phyloP scores from a whole-genome alignment of 2,329 filamentous ascomycete species.

The Macrophomina phaseolina region DNA sequence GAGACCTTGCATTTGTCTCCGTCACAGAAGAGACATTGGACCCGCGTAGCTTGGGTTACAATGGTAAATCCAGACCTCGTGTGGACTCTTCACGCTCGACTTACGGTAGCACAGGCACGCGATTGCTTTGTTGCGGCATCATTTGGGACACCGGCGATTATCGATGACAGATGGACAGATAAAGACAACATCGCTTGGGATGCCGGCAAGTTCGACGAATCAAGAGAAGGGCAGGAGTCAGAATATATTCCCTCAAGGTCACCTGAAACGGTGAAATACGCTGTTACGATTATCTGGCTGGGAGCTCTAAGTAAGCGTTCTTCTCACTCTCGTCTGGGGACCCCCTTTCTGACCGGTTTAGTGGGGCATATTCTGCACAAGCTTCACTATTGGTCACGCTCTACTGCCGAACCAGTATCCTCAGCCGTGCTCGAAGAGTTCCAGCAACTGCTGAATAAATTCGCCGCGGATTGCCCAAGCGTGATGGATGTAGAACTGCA shows the following conservation, averaged over 20 bases:
- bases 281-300: not conserved
- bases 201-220: slow-evolving; percentile 6
- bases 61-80: not conserved
- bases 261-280: slow-evolving; percentile 8
- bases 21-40: not conserved
- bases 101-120: not conserved
- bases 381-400: not conserved
- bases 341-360: not conserved
- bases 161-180: slow-evolving; percentile 17
- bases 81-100: no score
- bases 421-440: slow-evolving; percentile 8
- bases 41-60: slow-evolving; percentile 7
- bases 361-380: not conserved
- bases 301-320: not conserved
- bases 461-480: not conserved
- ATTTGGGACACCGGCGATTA: slow-evolving; percentile 1
- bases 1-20: slow-evolving; percentile 8
- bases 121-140: not conserved
- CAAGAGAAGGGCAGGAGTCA: not conserved
- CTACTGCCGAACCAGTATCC: not conserved
- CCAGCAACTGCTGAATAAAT: not conserved
- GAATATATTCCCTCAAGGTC: not conserved
- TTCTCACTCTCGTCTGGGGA: no score
- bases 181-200: not conserved
- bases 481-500: slow-evolving; percentile 13